Evolutionary conservation across 352 stramenopile genomes (phyloP).

Genomic region (Elongisporangium anandrum): DNA sequence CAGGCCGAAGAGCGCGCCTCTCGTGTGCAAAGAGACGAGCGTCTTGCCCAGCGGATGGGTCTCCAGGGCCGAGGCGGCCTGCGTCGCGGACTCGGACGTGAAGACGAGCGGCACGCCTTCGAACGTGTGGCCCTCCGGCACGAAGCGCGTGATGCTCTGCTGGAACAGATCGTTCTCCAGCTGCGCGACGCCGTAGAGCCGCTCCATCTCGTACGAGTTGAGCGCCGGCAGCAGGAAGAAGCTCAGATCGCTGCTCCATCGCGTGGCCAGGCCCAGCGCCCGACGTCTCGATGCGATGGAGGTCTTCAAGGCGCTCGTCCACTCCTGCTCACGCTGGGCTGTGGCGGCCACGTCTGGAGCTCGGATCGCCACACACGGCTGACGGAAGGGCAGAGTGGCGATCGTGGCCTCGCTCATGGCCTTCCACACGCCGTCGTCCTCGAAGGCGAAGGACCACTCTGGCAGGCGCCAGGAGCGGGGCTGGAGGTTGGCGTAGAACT

Average conservation of each 20-base stretch:
- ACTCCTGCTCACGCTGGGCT: constrained; percentile 41
- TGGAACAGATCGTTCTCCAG: constrained; percentile 83
- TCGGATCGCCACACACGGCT: constrained; percentile 20
- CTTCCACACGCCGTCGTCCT: constrained; percentile 65
- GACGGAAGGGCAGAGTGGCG: constrained; percentile 28
- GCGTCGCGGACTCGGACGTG: constrained; percentile 15
- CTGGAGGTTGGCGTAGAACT: constrained; percentile 80
- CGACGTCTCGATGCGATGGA: constrained; percentile 38
- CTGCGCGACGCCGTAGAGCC: constrained; percentile 52
- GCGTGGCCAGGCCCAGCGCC: constrained; percentile 45
- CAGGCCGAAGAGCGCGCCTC: constrained; percentile 60
- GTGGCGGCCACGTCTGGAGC: constrained; percentile 24
- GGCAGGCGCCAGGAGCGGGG: constrained; percentile 33
- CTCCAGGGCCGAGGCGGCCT: constrained; percentile 41
- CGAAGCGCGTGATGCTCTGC: constrained; percentile 70
- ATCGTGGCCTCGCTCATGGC: constrained; percentile 46
- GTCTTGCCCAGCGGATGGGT: constrained; percentile 42
- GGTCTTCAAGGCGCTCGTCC: constrained; percentile 30
- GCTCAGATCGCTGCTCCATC: constrained; percentile 71
- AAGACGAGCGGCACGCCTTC: constrained; percentile 81
- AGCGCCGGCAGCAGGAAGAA: constrained; percentile 84
- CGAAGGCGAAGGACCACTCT: constrained; percentile 48
- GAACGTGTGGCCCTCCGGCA: constrained; percentile 81
- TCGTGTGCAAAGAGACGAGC: constrained; percentile 60
- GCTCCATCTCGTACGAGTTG: constrained; percentile 84